phyloP scores from a whole-genome alignment of 2,329 filamentous ascomycete genomes.

The Aspergillus texensis region DNA sequence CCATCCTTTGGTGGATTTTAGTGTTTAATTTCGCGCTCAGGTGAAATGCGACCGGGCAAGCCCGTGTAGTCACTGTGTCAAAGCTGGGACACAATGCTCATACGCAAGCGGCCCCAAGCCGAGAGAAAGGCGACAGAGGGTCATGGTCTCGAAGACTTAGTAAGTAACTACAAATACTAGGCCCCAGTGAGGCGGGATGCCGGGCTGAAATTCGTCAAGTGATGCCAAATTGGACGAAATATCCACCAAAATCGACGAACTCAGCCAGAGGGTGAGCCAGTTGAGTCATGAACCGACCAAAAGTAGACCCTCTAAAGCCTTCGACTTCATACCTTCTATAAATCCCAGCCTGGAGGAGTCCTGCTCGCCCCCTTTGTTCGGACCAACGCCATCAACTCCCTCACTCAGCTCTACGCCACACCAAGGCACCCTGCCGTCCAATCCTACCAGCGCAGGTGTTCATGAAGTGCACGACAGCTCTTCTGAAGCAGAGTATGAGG shows the following conservation, averaged over 20 bases:
- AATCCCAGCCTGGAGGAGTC: too few species aligned
- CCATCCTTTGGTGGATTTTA: too few species aligned
- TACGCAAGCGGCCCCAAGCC: conserved; percentile 4
- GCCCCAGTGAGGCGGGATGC: background rate
- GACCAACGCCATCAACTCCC: background rate
- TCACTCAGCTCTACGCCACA: too few species aligned
- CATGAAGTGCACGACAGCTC: background rate
- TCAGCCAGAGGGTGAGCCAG: conserved; percentile 6
- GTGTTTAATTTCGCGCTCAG: background rate
- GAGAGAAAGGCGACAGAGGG: conserved; percentile 15
- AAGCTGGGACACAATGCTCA: conserved; percentile 7
- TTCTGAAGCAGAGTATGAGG: background rate
- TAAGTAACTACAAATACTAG: background rate
- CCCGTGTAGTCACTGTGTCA: conserved; percentile 13
- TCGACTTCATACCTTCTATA: too few species aligned
- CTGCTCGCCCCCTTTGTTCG: background rate
- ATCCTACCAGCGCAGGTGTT: too few species aligned
- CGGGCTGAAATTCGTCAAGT: background rate
- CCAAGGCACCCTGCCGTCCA: too few species aligned
- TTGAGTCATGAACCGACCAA: background rate
- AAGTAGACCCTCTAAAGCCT: too few species aligned
- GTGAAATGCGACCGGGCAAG: conserved; percentile 11
- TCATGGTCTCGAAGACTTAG: conserved; percentile 17
- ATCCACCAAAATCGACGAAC: conserved; percentile 13
- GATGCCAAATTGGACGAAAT: conserved; percentile 14